Evolutionary conservation across 2,329 filamentous ascomycete species (phyloP).

Genomic region (Davidsoniella australis): DNA sequence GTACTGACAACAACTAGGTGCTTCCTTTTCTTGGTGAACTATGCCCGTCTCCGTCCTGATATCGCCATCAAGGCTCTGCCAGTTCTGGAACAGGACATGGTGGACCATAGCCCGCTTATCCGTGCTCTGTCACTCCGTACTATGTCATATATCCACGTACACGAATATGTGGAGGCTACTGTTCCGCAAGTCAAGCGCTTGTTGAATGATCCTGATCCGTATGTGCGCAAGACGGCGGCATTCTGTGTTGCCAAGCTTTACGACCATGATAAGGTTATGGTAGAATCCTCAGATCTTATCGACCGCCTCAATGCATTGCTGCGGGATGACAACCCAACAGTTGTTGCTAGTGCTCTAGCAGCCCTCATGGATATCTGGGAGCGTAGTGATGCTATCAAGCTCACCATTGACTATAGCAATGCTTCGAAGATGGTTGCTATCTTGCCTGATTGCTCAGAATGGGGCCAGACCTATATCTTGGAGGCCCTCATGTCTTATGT

Average conservation of each 20-base stretch:
- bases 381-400: conserved; percentile 87
- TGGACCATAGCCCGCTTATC: conserved; percentile 80
- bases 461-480: conserved; percentile 96
- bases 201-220: conserved; percentile 75
- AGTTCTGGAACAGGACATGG: conserved; percentile 76
- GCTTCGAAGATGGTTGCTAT: conserved; percentile 98
- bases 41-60: conserved; percentile 84
- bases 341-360: conserved; percentile 85
- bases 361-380: conserved; percentile 97
- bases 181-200: conserved; percentile 69
- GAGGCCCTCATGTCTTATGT: conserved; percentile 97
- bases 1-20: conserved; percentile 43
- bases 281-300: conserved; percentile 82
- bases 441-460: conserved; percentile 91
- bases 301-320: conserved; percentile 79
- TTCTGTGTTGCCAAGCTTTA: conserved; percentile 96
- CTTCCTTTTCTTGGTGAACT: conserved; percentile 94
- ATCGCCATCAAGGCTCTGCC: conserved; percentile 86
- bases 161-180: conserved; percentile 85
- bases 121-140: conserved; percentile 83
- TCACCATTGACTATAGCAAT: conserved; percentile 94
- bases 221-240: conserved; percentile 92
- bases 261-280: conserved; percentile 80
- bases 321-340: conserved; percentile 90
- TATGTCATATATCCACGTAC: conserved; percentile 93